Conservation (phyloP, 1,284 basidiomycete genomes). For the Boletus semigastroideus region DNA sequence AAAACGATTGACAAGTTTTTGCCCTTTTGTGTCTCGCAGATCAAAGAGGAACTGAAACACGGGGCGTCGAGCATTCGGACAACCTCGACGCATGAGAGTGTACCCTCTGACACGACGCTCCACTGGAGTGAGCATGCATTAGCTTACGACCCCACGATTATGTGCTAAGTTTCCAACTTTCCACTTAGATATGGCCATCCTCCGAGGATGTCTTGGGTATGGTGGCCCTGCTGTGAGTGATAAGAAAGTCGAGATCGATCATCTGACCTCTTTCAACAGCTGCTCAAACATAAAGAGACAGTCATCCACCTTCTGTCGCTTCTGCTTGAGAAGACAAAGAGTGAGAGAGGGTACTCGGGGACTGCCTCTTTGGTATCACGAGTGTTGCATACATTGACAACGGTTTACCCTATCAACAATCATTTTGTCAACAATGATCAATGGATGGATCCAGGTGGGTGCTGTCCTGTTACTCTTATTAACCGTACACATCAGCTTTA, state of each 20-base stretch:
- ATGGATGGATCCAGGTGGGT: constrained; percentile 74
- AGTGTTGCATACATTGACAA: constrained; percentile 74
- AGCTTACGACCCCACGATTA: constrained; percentile 3
- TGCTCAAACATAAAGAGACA: constrained; percentile 69
- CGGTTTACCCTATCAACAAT: constrained; percentile 80
- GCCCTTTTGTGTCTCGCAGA: constrained; percentile 77
- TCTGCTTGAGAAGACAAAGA: constrained; percentile 79
- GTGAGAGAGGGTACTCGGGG: constrained; percentile 87
- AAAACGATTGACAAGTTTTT: constrained; percentile 82
- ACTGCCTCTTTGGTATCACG: constrained; percentile 81
- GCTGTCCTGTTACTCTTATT: background rate
- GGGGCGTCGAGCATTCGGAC: constrained; percentile 93
- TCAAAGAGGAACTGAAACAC: constrained; percentile 83
- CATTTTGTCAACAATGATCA: constrained; percentile 84
- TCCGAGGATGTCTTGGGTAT: constrained; percentile 77
- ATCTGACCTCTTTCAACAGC: constrained; percentile 38
- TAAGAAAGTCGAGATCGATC: background rate
- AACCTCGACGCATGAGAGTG: constrained; percentile 79
- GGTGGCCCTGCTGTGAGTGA: constrained; percentile 59
- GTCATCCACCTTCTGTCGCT: constrained; percentile 70
- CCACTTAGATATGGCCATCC: constrained; percentile 66
- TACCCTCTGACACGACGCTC: constrained; percentile 87
- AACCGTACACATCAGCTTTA: background rate
- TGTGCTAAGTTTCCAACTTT: constrained; percentile 7
- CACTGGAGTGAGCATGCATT: constrained; percentile 83